Evolutionary conservation across 352 stramenopile species (phyloP).

Genomic region (Thraustochytrium striatum): DNA sequence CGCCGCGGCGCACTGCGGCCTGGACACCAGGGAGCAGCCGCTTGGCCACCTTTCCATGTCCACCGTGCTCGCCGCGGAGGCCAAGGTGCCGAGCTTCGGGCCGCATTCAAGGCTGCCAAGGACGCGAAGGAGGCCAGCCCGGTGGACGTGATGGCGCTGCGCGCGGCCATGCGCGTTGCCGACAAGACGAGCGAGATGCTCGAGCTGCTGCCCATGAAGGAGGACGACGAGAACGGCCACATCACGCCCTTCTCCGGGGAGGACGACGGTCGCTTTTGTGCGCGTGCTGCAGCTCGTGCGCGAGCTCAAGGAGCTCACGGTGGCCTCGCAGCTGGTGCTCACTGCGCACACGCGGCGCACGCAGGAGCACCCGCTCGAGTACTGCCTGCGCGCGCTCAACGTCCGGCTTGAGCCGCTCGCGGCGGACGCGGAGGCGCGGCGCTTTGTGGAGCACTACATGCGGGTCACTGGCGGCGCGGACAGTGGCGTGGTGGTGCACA

Average conservation of each 20-base stretch:
- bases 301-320: slow-evolving; percentile 24
- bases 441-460: slow-evolving; percentile 35
- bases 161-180: too few species aligned
- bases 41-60: slow-evolving; percentile 12
- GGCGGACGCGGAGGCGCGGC: background rate
- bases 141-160: too few species aligned
- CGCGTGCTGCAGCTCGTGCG: background rate
- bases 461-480: background rate
- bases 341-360: background rate
- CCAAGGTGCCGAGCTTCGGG: too few species aligned
- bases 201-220: too few species aligned
- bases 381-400: background rate
- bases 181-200: too few species aligned
- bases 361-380: slow-evolving; percentile 5
- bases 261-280: background rate
- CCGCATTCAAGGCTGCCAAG: too few species aligned
- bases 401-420: background rate
- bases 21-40: background rate
- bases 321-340: background rate
- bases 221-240: background rate
- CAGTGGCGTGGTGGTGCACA: background rate
- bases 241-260: background rate
- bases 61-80: too few species aligned
- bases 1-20: background rate
- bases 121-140: too few species aligned